phyloP scores from a whole-genome alignment of 352 stramenopile species.

The Phytophthora quininea region DNA sequence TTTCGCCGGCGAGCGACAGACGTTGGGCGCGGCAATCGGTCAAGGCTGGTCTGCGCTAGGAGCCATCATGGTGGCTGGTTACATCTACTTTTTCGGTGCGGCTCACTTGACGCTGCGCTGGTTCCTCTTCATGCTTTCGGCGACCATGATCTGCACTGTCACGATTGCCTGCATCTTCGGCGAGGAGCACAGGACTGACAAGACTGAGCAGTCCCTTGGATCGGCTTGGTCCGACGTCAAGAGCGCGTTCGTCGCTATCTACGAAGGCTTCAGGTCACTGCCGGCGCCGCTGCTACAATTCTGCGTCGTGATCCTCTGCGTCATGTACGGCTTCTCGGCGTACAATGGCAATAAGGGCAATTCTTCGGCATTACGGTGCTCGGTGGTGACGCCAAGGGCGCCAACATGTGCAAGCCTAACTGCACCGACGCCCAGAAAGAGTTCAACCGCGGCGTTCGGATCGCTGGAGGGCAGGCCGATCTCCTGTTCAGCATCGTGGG shows the following conservation, averaged over 20 bases:
- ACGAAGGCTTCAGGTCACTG: conserved; percentile 44
- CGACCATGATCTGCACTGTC: conserved; percentile 22
- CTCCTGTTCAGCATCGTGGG: conserved; percentile 47
- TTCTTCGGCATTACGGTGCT: conserved; percentile 31
- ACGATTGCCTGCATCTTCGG: conserved; percentile 21
- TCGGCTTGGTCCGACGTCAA: conserved; percentile 19
- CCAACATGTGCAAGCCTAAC: conserved; percentile 24
- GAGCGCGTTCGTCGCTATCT: conserved; percentile 33
- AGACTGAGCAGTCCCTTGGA: conserved; percentile 14
- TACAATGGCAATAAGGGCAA: conserved; percentile 57
- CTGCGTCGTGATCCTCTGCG: conserved; percentile 49
- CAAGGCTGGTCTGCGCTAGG: conserved; percentile 27
- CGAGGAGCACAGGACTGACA: conserved; percentile 18
- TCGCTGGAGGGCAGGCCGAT: conserved; percentile 42
- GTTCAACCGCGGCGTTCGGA: conserved; percentile 42
- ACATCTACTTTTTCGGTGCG: conserved; percentile 32
- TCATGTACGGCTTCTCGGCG: conserved; percentile 53
- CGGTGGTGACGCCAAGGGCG: conserved; percentile 16
- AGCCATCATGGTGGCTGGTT: conserved; percentile 24
- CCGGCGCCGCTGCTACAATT: conserved; percentile 45
- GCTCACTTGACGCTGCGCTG: conserved; percentile 29
- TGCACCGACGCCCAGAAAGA: conserved; percentile 41
- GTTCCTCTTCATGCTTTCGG: conserved; percentile 35
- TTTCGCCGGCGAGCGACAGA: conserved; percentile 31
- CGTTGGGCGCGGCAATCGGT: conserved; percentile 21